Evolutionary conservation across 2,329 filamentous ascomycete species (phyloP), one percentile per base, ranked within the genome.

Genomic region (Beauveria scarabaeidicola): DNA sequence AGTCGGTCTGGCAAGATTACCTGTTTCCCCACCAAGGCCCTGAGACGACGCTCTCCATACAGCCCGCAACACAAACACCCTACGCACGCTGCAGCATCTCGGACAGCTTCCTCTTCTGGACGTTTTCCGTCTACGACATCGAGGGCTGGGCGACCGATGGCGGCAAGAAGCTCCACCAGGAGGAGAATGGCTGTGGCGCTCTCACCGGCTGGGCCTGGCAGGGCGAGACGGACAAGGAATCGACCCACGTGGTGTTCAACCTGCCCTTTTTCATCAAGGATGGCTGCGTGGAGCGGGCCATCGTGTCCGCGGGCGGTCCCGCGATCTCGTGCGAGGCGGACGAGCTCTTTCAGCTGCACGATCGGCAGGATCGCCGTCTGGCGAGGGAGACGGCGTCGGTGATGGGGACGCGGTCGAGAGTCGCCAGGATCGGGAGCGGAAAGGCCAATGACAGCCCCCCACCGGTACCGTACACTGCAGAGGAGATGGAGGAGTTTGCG

Each of bases 281-380:
- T 11, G 67, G 67, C 11, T 69, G 67, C 57, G 65, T 69, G 25
- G 66, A 68, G 62, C 63, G 66, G 27, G 67, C 67, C 27, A 68
- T 69, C 41, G 62, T 61, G 29, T 67, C 65, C 4, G 66, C 66
- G 2, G 66, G 66, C 15, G 67, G 67, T 17, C 66, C 66, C 15
- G 62, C 62, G 53, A 51, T 67, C 48, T 63, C 63, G 27, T 68
- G 66, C 48, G 10, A 40, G 25, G 15, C 3, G 21, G 21, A 58
- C 23, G n/a, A 44, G 19, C 19, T 43, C 38, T 21, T n/a, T 15
- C 17, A 52, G 50, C 29, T 52, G 50, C 50, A 23, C 27, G 29
- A 38, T 23, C n/a, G 29, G 27, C 29, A 21, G 29, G 29, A 36
- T 19, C 27, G 48, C 29, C n/a, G 32, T 15, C 8, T 6, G 47